A percentile compares a stretch with the other conserved stretches of the same genome.
Evolutionary conservation across 129 eudicot genomes (phyloP).

Genomic region (Gnaphalium uliginosum): DNA sequence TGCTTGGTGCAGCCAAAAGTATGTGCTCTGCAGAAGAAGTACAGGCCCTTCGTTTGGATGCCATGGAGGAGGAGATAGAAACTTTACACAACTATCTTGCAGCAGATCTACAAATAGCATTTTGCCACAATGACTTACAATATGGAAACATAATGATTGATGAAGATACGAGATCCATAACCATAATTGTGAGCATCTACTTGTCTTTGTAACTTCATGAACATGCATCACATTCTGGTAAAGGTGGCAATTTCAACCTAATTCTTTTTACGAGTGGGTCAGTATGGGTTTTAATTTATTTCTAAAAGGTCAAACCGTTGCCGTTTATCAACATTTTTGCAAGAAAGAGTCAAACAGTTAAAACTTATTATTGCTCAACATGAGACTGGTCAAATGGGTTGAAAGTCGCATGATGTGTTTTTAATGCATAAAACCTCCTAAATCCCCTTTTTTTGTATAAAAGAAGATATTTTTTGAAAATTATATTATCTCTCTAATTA

Average conservation of each 20-base stretch:
- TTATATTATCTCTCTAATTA: not conserved
- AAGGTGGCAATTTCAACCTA: not conserved
- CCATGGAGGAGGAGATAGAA: conserved; percentile 66
- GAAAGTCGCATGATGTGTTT: not conserved
- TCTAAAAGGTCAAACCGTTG: not conserved
- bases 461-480: not conserved
- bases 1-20: conserved; percentile 62
- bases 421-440: conserved; percentile 2
- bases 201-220: conserved; percentile 19
- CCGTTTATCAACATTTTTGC: not conserved
- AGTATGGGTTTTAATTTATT: not conserved
- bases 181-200: conserved; percentile 74
- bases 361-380: not conserved
- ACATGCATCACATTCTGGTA: conserved; percentile 10
- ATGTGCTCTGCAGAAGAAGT: conserved; percentile 56
- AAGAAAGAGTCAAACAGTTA: not conserved
- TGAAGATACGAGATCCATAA: conserved; percentile 74
- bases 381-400: not conserved
- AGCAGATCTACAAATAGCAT: conserved; percentile 48
- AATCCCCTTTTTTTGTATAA: not conserved
- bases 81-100: conserved; percentile 50
- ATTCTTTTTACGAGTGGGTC: not conserved
- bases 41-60: conserved; percentile 47
- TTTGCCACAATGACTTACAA: conserved; percentile 97
- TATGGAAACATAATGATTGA: conserved; percentile 98